Evolutionary conservation across 352 stramenopile species (phyloP).

Genomic region (Pythium sukuiense): DNA sequence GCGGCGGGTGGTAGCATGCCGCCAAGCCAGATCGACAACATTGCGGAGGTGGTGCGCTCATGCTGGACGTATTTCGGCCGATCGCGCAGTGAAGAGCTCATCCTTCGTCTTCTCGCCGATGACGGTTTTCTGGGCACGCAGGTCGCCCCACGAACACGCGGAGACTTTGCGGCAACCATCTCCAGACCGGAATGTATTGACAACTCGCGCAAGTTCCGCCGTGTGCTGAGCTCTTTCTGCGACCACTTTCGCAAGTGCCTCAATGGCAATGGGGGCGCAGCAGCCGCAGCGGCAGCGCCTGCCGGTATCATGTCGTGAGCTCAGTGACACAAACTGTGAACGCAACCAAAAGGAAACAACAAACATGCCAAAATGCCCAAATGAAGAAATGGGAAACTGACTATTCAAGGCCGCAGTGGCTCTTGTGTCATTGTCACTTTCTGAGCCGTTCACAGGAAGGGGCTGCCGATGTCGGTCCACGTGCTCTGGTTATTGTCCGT

Average conservation of each 20-base stretch:
- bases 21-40: constrained; percentile 58
- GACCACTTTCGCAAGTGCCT: constrained; percentile 74
- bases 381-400: background rate
- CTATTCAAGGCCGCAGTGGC: background rate
- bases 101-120: constrained; percentile 56
- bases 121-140: constrained; percentile 61
- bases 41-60: constrained; percentile 70
- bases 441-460: constrained; percentile 46
- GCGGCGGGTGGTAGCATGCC: constrained; percentile 58
- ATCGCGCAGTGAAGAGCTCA: constrained; percentile 60
- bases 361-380: background rate
- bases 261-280: background rate
- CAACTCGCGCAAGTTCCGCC: constrained; percentile 81
- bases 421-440: background rate
- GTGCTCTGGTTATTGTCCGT: constrained; percentile 58
- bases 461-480: constrained; percentile 70
- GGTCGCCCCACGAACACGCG: constrained; percentile 48
- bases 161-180: constrained; percentile 63
- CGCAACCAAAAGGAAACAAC: background rate
- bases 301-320: constrained; percentile 25
- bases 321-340: too few relatives aligned
- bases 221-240: constrained; percentile 72
- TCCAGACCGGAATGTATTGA: constrained; percentile 60
- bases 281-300: background rate
- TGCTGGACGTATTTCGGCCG: constrained; percentile 74